A percentile compares a stretch with the other conserved stretches of the same genome.
phyloP scores from a whole-genome alignment of 2,329 filamentous ascomycete species.

The Zalaria obscura region DNA sequence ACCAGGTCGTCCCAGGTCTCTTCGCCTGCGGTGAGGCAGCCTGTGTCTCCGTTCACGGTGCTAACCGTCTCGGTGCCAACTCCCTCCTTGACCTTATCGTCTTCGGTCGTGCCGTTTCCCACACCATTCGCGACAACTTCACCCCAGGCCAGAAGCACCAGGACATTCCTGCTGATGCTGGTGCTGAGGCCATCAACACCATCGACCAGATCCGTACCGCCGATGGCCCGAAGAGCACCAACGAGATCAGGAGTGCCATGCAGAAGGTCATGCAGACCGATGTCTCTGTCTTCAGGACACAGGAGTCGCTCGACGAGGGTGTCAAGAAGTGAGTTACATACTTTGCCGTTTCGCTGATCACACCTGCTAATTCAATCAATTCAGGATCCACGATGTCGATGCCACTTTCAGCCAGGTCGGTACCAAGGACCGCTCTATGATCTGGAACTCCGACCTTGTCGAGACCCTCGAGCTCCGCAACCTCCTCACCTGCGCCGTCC shows the following conservation, averaged over 20 bases:
- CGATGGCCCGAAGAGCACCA: conserved; percentile 72
- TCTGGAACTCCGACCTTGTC: conserved; percentile 96
- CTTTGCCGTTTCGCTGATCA: neutral
- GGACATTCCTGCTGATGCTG: conserved; percentile 70
- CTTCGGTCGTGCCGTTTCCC: conserved; percentile 92
- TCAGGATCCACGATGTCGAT: conserved; percentile 66
- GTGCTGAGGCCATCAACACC: conserved; percentile 71
- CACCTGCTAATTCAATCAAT: conserved; percentile 6
- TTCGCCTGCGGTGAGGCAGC: conserved; percentile 96
- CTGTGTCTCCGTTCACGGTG: conserved; percentile 94
- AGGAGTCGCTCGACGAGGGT: conserved; percentile 87
- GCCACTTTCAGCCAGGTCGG: conserved; percentile 66
- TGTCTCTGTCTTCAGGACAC: conserved; percentile 90
- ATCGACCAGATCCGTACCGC: conserved; percentile 78
- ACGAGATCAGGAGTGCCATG: conserved; percentile 82
- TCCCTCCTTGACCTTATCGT: conserved; percentile 95
- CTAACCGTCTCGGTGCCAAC: conserved; percentile 95
- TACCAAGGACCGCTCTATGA: conserved; percentile 98
- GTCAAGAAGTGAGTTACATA: conserved; percentile 44
- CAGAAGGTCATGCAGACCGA: conserved; percentile 98
- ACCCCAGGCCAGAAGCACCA: conserved; percentile 68
- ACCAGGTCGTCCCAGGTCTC: conserved; percentile 86
- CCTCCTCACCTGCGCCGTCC: conserved; percentile 84
- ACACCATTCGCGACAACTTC: conserved; percentile 93
- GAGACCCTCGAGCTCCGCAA: conserved; percentile 95